A percentile compares a stretch with the other conserved stretches of the same genome.
These are phyloP conservation scores for Debaryomyces subglobosus DNA, from an alignment of 1,139 yeast species.

Conservation along the genomic window DNA sequence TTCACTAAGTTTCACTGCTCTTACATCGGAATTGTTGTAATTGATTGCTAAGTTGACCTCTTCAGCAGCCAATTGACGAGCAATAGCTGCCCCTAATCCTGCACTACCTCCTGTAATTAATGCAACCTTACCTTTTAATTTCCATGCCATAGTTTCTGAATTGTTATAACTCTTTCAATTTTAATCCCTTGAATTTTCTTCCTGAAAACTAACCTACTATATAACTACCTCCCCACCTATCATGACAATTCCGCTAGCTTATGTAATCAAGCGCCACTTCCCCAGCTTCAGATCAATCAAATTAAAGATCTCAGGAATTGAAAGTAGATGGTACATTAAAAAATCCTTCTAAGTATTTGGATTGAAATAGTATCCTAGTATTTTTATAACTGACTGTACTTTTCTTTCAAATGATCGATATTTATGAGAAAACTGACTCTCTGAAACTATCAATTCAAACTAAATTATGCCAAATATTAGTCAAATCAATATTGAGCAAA, in stretches of 20 bases:
- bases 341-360: no score
- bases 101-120: slow-evolving; percentile 26
- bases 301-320: no score
- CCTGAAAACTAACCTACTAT: no score
- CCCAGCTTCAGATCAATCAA: background rate
- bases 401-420: no score
- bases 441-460: no score
- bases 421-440: no score
- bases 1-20: slow-evolving; percentile 24
- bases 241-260: background rate
- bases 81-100: slow-evolving; percentile 24
- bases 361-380: no score
- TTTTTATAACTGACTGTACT: no score
- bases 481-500: no score
- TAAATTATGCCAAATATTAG: no score
- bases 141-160: slow-evolving; percentile 11
- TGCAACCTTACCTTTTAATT: slow-evolving; percentile 20
- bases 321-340: no score
- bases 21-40: slow-evolving; percentile 13
- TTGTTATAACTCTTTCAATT: background rate
- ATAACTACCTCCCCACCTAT: background rate
- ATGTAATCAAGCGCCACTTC: background rate
- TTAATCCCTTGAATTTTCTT: background rate
- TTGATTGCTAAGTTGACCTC: slow-evolving; percentile 6
- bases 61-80: slow-evolving; percentile 26